These are phyloP conservation scores for Aspergillus sp. DNA, from an alignment of 2,329 filamentous ascomycete species.

Conservation along the genomic window DNA sequence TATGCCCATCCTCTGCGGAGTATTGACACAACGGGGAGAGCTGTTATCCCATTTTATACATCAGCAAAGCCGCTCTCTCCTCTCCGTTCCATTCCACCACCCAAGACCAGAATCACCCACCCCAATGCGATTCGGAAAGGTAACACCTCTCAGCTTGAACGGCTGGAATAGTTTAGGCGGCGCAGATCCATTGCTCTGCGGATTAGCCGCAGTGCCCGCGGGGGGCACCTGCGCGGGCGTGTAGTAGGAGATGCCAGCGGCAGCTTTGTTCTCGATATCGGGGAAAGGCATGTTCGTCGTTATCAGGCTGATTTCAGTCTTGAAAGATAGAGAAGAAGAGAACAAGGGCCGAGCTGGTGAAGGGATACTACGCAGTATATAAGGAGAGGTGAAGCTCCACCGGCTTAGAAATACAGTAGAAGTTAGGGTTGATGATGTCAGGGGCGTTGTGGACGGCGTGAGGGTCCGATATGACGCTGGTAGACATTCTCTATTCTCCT, in stretches of 20 bases:
- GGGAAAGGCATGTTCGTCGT: slow-evolving; percentile 15
- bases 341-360: neutral
- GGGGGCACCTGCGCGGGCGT: slow-evolving; percentile 31
- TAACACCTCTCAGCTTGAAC: slow-evolving; percentile 49
- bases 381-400: neutral
- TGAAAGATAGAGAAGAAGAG: neutral
- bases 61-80: too few species aligned
- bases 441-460: neutral
- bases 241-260: slow-evolving; percentile 36
- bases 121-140: slow-evolving; percentile 44
- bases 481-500: too few species aligned
- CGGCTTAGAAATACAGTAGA: neutral
- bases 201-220: slow-evolving; percentile 32
- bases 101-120: slow-evolving; percentile 1
- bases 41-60: neutral
- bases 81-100: too few species aligned
- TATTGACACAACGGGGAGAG: slow-evolving; percentile 56
- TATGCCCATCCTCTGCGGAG: slow-evolving; percentile 29
- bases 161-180: slow-evolving; percentile 52
- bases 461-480: too few species aligned
- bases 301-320: neutral
- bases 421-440: neutral
- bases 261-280: slow-evolving; percentile 29
- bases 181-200: slow-evolving; percentile 33
- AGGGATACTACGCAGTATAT: neutral